phyloP scores from a whole-genome alignment of 495 filamentous ascomycete species.

The Neurospora cerealis region DNA sequence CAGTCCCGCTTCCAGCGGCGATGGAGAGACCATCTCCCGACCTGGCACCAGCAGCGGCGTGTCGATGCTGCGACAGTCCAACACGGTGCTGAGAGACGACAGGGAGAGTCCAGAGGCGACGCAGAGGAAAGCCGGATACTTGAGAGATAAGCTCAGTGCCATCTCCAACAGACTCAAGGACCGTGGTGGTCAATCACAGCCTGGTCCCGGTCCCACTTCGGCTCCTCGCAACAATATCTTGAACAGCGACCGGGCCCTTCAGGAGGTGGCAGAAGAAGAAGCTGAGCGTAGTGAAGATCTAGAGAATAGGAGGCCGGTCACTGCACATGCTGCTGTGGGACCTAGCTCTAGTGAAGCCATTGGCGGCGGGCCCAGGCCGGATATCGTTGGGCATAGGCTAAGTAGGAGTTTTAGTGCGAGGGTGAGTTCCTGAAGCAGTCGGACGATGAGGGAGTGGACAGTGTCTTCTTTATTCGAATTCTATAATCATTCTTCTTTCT shows the following conservation, averaged over 20 bases:
- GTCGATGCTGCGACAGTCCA: background rate
- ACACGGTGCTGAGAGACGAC: background rate
- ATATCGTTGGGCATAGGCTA: background rate
- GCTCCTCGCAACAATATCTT: background rate
- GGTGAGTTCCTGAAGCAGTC: conserved; percentile 6
- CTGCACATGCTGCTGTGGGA: background rate
- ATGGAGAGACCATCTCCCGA: background rate
- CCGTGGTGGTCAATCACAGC: background rate
- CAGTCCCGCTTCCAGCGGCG: background rate
- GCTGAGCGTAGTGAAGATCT: conserved; percentile 1
- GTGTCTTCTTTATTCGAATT: background rate
- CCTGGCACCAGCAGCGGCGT: conserved; percentile 14
- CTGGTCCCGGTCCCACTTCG: background rate
- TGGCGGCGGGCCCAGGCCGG: background rate
- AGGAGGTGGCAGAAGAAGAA: background rate
- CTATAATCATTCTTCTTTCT: background rate
- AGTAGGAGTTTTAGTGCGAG: conserved; percentile 8
- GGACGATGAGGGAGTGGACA: conserved; percentile 1
- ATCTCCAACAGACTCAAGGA: conserved; percentile 28
- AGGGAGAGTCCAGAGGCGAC: conserved; percentile 9
- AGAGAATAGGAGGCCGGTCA: conserved; percentile 1
- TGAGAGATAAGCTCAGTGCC: conserved; percentile 31
- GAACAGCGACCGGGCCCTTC: background rate
- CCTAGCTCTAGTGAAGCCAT: background rate
- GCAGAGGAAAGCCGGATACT: conserved; percentile 20